phyloP scores from a whole-genome alignment of 306 rosid genomes.

The Citrullus colocynthis region DNA sequence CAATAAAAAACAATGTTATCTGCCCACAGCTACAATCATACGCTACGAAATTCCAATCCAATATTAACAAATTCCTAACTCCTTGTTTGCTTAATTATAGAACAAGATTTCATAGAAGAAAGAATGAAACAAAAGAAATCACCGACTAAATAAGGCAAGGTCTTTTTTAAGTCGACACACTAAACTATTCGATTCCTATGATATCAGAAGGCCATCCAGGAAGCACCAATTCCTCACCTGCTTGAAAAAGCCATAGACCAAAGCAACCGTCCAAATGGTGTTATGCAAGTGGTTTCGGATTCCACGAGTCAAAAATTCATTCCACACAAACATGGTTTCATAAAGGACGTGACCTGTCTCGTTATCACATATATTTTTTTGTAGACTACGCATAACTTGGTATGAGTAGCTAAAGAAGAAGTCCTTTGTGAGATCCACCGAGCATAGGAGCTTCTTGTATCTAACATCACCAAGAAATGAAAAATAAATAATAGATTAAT shows the following conservation, averaged over 20 bases:
- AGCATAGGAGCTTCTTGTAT: constrained; percentile 97
- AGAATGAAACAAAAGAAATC: neutral
- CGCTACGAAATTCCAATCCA: neutral
- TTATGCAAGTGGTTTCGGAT: constrained; percentile 66
- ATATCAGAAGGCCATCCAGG: neutral
- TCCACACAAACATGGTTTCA: constrained; percentile 95
- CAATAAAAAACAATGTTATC: neutral
- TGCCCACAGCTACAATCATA: neutral
- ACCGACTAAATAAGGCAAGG: neutral
- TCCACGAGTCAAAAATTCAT: constrained; percentile 86
- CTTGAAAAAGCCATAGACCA: constrained; percentile 80
- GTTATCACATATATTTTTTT: constrained; percentile 61
- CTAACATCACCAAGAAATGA: constrained; percentile 47
- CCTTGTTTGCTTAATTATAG: neutral
- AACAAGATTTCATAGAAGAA: neutral
- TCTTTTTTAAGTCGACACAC: neutral
- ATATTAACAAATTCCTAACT: neutral
- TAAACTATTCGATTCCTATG: neutral
- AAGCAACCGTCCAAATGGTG: constrained; percentile 84
- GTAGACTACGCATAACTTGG: constrained; percentile 89
- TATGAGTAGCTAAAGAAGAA: constrained; percentile 98
- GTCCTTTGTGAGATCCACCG: constrained; percentile 97
- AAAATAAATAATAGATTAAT: constrained; percentile 21
- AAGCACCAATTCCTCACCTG: constrained; percentile 45
- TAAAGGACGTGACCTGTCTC: constrained; percentile 42